These are phyloP conservation scores for Ceratobasidium sp. DNA, from an alignment of 1,284 basidiomycete species.

Conservation along the genomic window DNA sequence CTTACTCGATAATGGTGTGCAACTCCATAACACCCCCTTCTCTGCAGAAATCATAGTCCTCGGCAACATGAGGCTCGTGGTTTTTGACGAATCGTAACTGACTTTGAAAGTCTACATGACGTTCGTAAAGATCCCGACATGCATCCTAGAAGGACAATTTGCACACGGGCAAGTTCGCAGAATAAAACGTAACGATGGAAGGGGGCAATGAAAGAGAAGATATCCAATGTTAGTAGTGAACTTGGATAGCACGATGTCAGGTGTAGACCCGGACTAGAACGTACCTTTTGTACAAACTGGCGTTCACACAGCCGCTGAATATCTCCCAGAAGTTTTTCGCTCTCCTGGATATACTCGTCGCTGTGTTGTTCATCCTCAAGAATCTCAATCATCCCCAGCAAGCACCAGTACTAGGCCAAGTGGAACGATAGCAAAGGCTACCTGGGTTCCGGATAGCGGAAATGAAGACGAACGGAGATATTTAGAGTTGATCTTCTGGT, in stretches of 20 bases:
- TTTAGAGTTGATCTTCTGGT: too few relatives aligned
- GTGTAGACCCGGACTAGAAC: neutral
- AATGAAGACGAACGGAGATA: too few relatives aligned
- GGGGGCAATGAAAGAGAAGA: too few relatives aligned
- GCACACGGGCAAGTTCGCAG: too few relatives aligned
- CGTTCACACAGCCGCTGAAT: conserved; percentile 36
- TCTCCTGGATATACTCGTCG: conserved; percentile 34
- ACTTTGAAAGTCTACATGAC: conserved; percentile 38
- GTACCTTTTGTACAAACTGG: conserved; percentile 39
- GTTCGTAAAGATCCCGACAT: conserved; percentile 38
- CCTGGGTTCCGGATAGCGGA: too few relatives aligned
- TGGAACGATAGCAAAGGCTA: too few relatives aligned
- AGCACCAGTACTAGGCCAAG: neutral
- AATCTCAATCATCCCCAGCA: conserved; percentile 30
- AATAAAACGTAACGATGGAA: neutral
- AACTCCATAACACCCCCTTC: conserved; percentile 37
- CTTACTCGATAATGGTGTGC: conserved; percentile 32
- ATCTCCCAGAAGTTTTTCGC: conserved; percentile 22
- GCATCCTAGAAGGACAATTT: conserved; percentile 7
- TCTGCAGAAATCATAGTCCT: conserved; percentile 35
- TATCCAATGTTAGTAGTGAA: neutral
- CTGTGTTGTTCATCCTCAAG: conserved; percentile 30
- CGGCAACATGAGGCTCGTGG: conserved; percentile 31
- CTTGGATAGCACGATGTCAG: neutral
- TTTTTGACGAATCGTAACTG: conserved; percentile 40